phyloP scores from a whole-genome alignment of 1,284 basidiomycete genomes.

The Polyporus tsugae region DNA sequence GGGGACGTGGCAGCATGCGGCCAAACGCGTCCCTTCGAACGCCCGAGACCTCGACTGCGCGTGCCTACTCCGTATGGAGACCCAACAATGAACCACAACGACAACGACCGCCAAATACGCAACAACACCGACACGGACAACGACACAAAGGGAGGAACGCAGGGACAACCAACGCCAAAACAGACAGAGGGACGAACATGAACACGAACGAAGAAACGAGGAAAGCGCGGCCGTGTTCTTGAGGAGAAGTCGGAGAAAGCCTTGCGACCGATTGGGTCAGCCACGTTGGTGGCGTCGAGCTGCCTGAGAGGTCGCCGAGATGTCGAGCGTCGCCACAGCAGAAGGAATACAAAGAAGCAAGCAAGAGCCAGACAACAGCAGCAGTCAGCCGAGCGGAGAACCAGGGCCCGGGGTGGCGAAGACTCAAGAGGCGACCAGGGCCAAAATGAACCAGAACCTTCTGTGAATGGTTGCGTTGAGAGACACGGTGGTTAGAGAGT shows the following conservation, averaged over 20 bases:
- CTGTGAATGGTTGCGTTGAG: not conserved
- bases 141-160: too few relatives aligned
- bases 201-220: not conserved
- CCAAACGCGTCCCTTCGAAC: slow-evolving; percentile 18
- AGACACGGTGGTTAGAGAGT: not conserved
- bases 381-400: too few relatives aligned
- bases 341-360: not conserved
- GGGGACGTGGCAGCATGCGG: slow-evolving; percentile 8
- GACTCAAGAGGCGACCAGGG: too few relatives aligned
- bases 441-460: not conserved
- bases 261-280: not conserved
- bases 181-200: not conserved
- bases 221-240: too few relatives aligned
- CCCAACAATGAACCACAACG: not conserved
- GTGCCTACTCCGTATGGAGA: slow-evolving; percentile 15
- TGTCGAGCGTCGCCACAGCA: not conserved
- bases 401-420: too few relatives aligned
- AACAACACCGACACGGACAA: not conserved
- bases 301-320: not conserved
- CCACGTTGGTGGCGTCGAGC: not conserved
- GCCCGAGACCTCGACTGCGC: slow-evolving; percentile 26
- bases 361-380: not conserved
- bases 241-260: not conserved
- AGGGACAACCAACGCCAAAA: not conserved
- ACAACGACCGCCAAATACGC: not conserved